These are phyloP conservation scores for Claviceps sp. DNA, from an alignment of 2,329 filamentous ascomycete species.

Conservation along the genomic window DNA sequence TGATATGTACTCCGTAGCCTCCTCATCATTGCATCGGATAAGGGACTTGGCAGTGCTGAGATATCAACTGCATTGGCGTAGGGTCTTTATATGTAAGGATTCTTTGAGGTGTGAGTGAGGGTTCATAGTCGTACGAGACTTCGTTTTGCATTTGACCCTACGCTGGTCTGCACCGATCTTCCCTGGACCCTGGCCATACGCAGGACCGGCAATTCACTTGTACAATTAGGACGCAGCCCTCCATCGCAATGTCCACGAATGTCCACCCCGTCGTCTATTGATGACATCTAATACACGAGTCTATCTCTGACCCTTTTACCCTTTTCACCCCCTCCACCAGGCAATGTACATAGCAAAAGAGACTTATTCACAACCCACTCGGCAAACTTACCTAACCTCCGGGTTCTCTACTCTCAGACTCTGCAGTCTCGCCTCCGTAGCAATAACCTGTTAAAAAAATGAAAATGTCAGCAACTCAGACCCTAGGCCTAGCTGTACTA, in stretches of 20 bases:
- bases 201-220: no score
- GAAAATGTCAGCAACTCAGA: constrained; percentile 7
- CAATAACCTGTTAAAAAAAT: constrained; percentile 54
- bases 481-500: no score
- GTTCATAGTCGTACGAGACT: no score
- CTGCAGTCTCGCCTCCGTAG: constrained; percentile 78
- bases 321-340: constrained; percentile 13
- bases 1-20: no score
- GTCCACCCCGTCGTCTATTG: background rate
- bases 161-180: no score
- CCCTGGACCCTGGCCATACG: no score
- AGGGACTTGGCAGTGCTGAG: no score
- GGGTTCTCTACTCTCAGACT: constrained; percentile 60
- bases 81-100: no score
- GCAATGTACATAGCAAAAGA: constrained; percentile 24
- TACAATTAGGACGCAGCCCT: background rate
- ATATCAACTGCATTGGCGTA: no score
- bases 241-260: background rate
- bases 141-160: no score
- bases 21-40: no score
- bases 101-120: no score
- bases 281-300: background rate
- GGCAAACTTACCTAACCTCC: background rate
- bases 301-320: background rate
- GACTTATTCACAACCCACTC: constrained; percentile 25